Evolutionary conservation across 2,329 filamentous ascomycete species (phyloP).

Genomic region (Colletotrichum destructivum): DNA sequence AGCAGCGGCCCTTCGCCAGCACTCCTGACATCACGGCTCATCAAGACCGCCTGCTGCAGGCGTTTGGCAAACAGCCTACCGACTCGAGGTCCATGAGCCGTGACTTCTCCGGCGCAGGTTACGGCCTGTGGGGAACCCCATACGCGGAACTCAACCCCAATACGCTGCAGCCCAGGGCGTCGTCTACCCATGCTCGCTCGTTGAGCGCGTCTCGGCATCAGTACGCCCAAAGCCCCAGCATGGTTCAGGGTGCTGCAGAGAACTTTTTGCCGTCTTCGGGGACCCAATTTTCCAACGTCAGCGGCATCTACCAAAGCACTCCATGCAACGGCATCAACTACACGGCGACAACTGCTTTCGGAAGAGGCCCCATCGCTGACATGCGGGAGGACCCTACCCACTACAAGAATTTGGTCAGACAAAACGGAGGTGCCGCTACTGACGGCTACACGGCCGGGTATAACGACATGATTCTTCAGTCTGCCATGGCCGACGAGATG

Average conservation of each 20-base stretch:
- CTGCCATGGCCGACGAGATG: slow-evolving; percentile 37
- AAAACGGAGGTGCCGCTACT: slow-evolving; percentile 40
- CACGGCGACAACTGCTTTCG: slow-evolving; percentile 38
- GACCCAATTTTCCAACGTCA: slow-evolving; percentile 63
- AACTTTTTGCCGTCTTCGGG: slow-evolving; percentile 47
- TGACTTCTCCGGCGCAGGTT: slow-evolving; percentile 32
- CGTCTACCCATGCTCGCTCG: slow-evolving; percentile 28
- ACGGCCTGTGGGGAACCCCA: slow-evolving; percentile 28
- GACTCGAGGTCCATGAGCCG: slow-evolving; percentile 39
- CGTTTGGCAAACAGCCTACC: slow-evolving; percentile 46
- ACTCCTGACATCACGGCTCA: slow-evolving; percentile 46
- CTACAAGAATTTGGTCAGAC: slow-evolving; percentile 43
- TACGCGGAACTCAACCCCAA: slow-evolving; percentile 27
- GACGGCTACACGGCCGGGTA: slow-evolving; percentile 43
- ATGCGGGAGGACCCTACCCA: slow-evolving; percentile 41
- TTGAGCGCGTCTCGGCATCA: slow-evolving; percentile 41
- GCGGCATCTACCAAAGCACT: slow-evolving; percentile 66
- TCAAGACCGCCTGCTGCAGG: slow-evolving; percentile 54
- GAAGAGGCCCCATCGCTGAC: slow-evolving; percentile 33
- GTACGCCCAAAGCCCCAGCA: slow-evolving; percentile 39
- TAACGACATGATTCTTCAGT: slow-evolving; percentile 41
- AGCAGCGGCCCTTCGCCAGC: slow-evolving; percentile 21
- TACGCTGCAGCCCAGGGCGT: slow-evolving; percentile 25
- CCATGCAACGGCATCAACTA: slow-evolving; percentile 50
- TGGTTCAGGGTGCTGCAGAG: slow-evolving; percentile 42